Evolutionary conservation across 768 basidiomycete species (phyloP), one percentile per base, ranked within the genome.

Genomic region (Boletus sensibilis): DNA sequence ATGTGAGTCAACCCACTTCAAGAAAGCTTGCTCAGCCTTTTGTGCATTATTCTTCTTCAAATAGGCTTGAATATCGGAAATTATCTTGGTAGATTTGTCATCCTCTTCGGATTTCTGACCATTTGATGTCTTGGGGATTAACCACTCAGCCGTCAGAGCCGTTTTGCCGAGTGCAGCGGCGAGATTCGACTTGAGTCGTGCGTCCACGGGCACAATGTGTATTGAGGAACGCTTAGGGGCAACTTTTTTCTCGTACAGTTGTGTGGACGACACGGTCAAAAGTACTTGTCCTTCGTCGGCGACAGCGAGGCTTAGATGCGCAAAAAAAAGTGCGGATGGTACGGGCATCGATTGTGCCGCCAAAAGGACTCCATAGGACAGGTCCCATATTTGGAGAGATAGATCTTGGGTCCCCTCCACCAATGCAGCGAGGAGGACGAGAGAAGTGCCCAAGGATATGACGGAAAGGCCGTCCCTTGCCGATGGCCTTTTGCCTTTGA

Each of bases 331-430:
- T 21, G 76, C 64, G 1, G 79, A 71, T 0, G 87, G 84, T 14
- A 83, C 66, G 1, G 84, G 68, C 40, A 87, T 70, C 9, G 71
- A 65, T 38, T 84, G 78, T 6, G 78, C 76, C 2, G 84, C 74
- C n/a, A 89, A 75, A 23, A 88, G 71, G 34, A 87, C 81, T 18
- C 82, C 82, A 59, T 85, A 89, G 56, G 83, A 83, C 21, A 88
- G 72, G 59, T 89, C 87, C 86, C 87, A 88, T 29, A 88, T 67
- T 18, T 85, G 80, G 29, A 88, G 68, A 16, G 74, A 72, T 50
- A 88, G 74, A 55, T 82, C 81, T 8, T 74, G 60, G 3, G 67
- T 51, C 18, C 50, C 52, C 16, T 61, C 56, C 31, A 76, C 74
- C 45, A 75, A 42, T 27, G 74, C 77, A 39, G 80, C 80, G 11